These are phyloP conservation scores for Coprinopsis sp. DNA, from an alignment of 768 basidiomycete genomes.

Conservation along the genomic window DNA sequence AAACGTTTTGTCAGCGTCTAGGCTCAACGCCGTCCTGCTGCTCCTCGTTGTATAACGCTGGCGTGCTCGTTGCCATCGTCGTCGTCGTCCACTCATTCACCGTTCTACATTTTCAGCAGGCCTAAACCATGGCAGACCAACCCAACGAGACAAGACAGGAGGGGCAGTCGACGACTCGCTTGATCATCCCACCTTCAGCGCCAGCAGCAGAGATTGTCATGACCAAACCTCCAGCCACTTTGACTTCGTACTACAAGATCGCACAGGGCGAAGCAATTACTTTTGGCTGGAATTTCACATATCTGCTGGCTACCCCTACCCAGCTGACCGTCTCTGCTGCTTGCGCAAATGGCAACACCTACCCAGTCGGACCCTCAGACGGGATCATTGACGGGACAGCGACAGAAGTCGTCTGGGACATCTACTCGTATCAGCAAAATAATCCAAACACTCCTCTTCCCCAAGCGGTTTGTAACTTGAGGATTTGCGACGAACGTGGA, in stretches of 20 bases:
- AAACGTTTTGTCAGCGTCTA: no score
- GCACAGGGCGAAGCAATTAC: conserved; percentile 69
- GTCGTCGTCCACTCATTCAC: no score
- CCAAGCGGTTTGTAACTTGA: conserved; percentile 70
- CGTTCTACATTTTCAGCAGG: no score
- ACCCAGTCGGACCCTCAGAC: conserved; percentile 76
- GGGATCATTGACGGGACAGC: conserved; percentile 68
- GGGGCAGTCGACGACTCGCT: background rate
- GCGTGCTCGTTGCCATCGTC: no score
- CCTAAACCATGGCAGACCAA: no score
- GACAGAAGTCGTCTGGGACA: conserved; percentile 75
- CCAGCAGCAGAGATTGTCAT: conserved; percentile 64
- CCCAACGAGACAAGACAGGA: no score
- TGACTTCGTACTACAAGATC: conserved; percentile 87
- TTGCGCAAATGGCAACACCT: conserved; percentile 86
- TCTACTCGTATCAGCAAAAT: conserved; percentile 65
- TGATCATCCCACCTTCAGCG: conserved; percentile 23
- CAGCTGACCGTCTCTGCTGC: conserved; percentile 77
- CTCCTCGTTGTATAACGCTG: no score
- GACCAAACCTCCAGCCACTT: conserved; percentile 77
- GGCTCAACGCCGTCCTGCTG: no score
- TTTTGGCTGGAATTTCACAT: conserved; percentile 88
- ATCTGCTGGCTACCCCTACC: conserved; percentile 64
- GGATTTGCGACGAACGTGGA: conserved; percentile 81
- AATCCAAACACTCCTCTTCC: conserved; percentile 64